phyloP scores from a whole-genome alignment of 305 asterid genomes.

The Vinca major region DNA sequence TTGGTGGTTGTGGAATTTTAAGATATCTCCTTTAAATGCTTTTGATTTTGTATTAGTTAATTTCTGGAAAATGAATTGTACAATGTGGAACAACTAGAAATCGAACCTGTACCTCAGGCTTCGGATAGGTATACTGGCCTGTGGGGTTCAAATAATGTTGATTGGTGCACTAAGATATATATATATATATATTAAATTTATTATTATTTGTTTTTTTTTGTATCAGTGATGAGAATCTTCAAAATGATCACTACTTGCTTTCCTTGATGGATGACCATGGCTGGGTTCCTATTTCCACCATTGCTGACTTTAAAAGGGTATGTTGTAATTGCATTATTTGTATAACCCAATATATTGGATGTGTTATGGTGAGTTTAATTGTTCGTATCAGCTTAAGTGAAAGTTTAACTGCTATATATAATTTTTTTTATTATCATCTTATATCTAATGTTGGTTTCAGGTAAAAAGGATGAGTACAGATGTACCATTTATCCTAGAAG shows the following conservation, averaged over 20 bases:
- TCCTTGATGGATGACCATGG: conserved; percentile 89
- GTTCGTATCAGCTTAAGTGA: background rate
- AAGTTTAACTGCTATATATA: conserved; percentile 1
- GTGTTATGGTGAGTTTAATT: conserved; percentile 5
- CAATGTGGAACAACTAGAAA: background rate
- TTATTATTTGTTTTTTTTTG: conserved; percentile 10
- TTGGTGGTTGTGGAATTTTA: background rate
- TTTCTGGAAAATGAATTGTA: background rate
- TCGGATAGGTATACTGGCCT: background rate
- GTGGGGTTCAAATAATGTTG: background rate
- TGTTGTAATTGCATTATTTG: conserved; percentile 8
- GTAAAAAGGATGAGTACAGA: conserved; percentile 62
- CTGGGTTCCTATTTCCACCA: conserved; percentile 69
- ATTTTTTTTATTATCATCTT: background rate
- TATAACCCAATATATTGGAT: background rate
- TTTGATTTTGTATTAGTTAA: background rate
- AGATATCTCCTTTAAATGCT: background rate
- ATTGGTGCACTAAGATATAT: background rate
- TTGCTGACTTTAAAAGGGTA: conserved; percentile 82
- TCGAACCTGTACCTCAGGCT: background rate
- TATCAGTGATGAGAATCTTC: conserved; percentile 79
- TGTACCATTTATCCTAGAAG: conserved; percentile 57
- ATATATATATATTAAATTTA: conserved; percentile 7
- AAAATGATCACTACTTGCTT: conserved; percentile 52
- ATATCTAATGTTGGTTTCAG: conserved; percentile 35